Conservation (phyloP, 179 eudicot genomes). For the Sideroxylon spinosum region DNA sequence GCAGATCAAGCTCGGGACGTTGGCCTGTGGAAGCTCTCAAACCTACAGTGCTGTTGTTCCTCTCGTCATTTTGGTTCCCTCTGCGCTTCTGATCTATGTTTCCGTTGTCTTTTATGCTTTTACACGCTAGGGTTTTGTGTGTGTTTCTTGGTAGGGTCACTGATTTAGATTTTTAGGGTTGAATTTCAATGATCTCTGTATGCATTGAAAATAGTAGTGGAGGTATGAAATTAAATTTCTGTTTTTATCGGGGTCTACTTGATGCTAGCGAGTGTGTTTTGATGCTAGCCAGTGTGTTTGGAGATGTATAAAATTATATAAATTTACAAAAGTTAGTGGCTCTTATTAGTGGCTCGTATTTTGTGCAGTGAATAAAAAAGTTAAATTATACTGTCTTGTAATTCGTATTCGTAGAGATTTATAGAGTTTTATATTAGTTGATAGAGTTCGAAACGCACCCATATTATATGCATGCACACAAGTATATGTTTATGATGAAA, state of each 20-base stretch:
- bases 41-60: constrained; percentile 65
- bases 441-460: too few relatives aligned
- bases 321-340: too few relatives aligned
- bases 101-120: constrained; percentile 62
- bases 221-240: background rate
- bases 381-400: too few relatives aligned
- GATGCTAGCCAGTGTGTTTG: too few relatives aligned
- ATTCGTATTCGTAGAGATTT: too few relatives aligned
- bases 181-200: background rate
- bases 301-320: too few relatives aligned
- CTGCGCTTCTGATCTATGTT: constrained; percentile 59
- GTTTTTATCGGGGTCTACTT: too few relatives aligned
- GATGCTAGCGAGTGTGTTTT: too few relatives aligned
- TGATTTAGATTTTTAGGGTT: background rate
- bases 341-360: too few relatives aligned
- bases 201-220: background rate
- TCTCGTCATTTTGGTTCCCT: constrained; percentile 62
- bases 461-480: too few relatives aligned
- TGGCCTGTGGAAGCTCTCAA: constrained; percentile 56
- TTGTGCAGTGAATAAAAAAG: too few relatives aligned
- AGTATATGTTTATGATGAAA: background rate
- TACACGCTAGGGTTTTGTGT: constrained; percentile 32
- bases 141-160: background rate
- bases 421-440: too few relatives aligned
- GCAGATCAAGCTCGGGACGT: constrained; percentile 72